Conservation (phyloP, 495 filamentous ascomycete species). For the Penicillium subrubescens region DNA sequence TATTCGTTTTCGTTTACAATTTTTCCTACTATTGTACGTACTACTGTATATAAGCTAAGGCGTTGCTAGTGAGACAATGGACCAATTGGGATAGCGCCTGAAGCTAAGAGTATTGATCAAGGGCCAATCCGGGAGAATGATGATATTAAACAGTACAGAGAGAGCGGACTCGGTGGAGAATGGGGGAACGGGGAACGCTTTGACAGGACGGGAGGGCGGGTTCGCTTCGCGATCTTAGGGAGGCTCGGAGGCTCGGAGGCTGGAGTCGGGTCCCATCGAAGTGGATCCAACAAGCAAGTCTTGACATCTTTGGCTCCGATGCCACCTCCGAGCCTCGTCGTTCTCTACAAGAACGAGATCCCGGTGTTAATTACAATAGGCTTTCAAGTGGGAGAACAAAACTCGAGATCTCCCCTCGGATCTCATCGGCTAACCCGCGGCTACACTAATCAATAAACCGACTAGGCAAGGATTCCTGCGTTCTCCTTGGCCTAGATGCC, state of each 20-base stretch:
- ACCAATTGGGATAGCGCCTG: neutral
- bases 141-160: neutral
- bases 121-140: neutral
- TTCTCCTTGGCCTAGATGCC: neutral
- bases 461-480: neutral
- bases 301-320: neutral
- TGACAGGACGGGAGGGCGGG: constrained; percentile 1
- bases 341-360: neutral
- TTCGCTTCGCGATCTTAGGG: neutral
- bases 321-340: neutral
- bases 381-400: too few species aligned
- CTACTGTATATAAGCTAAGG: neutral
- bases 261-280: neutral
- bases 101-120: neutral
- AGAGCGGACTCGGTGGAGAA: neutral
- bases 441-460: neutral
- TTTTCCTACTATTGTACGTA: neutral
- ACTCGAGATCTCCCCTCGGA: too few species aligned
- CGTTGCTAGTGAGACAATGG: neutral
- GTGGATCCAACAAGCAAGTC: neutral
- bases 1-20: neutral
- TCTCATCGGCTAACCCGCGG: too few species aligned
- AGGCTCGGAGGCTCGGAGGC: too few species aligned
- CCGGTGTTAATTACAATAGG: neutral
- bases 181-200: neutral